Base-by-base conservation (phyloP, 768 basidiomycete species). In the Calocybe gangraenosa region DNA sequence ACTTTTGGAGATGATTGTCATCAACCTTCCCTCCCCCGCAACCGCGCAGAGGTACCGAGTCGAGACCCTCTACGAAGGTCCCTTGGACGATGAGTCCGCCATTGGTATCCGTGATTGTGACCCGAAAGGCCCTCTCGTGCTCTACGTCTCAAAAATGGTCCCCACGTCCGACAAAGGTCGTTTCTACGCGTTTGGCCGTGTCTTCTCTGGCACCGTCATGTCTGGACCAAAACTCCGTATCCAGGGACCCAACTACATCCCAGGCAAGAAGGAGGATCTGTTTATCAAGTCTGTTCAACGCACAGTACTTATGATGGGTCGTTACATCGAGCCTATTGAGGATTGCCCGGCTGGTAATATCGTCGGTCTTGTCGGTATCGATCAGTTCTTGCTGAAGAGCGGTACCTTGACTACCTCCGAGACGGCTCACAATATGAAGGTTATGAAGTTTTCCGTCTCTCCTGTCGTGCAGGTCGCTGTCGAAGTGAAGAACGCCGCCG, bases 81-180 rank as follows among this genome's bases (percentile, higher is more conserved):
- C 96, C 59, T 92, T 97, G 92, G 96, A 99, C 71, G 96, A 99
- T 63, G 96, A 99, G 71, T 96, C 92, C 49, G 96, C 96, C 56
- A 92, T 98, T 56, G 91, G 83, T 73, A 94, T 99, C 75, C 85
- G 96, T 42, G 94, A 98, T 66, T 99, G 96, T 65, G 91, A 98
- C 71, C 87, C 96, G 65, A 86, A 84, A 36, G 96, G 84, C 42
- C 96, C 96, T 53, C 87, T 99, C 51, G 93, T 98, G 63, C 81
- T 95, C 53, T 99, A 99, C 71, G 78, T 99, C 72, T 98, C 96
- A 56, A 98, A 98, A 84, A 98, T 99, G 96, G 96, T 98, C 59
- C 96, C 96, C 52, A 97, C 96, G 33, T 96, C 96, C 57, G 96
- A 99, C 70, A 98, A 98, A 74, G 96, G 96, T 61, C 93, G 96